phyloP scores from a whole-genome alignment of 1,139 yeast genomes.

The Saccharomycopsis phalli region DNA sequence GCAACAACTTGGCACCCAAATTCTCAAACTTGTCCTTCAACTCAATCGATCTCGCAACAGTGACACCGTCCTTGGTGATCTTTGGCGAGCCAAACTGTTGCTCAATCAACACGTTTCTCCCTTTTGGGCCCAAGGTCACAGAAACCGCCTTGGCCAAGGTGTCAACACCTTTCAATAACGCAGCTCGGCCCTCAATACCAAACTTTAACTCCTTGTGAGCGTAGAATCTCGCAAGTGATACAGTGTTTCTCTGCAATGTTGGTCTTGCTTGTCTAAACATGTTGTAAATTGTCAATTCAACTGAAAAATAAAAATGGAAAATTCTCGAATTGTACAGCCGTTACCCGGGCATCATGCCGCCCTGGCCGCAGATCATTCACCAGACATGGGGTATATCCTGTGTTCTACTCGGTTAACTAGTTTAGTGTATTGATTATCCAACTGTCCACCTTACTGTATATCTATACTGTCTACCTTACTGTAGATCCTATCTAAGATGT shows the following conservation, averaged over 20 bases:
- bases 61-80: constrained; percentile 99
- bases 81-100: constrained; percentile 97
- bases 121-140: constrained; percentile 96
- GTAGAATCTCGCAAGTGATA: constrained; percentile 15
- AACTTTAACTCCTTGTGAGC: constrained; percentile 89
- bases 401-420: too few relatives aligned
- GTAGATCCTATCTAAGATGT: too few relatives aligned
- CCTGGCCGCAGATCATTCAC: too few relatives aligned
- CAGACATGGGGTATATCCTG: too few relatives aligned
- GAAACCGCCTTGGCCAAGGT: constrained; percentile 95
- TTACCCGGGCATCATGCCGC: too few relatives aligned
- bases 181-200: constrained; percentile 98
- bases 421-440: too few relatives aligned
- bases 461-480: too few relatives aligned
- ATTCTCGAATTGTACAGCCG: constrained; percentile 1
- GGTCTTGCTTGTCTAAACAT: constrained; percentile 20
- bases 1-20: constrained; percentile 91
- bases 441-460: too few relatives aligned
- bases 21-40: constrained; percentile 92
- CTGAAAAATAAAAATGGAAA: background rate
- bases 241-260: constrained; percentile 7
- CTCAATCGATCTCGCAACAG: constrained; percentile 86
- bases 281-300: background rate
- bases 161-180: constrained; percentile 91
- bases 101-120: constrained; percentile 94